A percentile compares a stretch with the other conserved stretches of the same genome.
These are phyloP conservation scores for Letharia lupina DNA, from an alignment of 495 filamentous ascomycete species.

Conservation along the genomic window DNA sequence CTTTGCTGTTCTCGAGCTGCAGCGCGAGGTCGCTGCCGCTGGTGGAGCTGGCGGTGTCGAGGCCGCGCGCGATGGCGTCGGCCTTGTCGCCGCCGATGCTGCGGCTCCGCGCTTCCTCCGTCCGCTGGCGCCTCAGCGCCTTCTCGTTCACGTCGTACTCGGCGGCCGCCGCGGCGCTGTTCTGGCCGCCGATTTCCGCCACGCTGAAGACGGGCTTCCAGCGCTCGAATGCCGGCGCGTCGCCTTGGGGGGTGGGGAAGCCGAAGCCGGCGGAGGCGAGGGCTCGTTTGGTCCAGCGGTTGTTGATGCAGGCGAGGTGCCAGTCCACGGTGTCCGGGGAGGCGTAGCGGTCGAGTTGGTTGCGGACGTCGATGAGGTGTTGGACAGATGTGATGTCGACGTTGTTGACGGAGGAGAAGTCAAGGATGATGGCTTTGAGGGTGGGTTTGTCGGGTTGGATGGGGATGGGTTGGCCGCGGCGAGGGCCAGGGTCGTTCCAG, in stretches of 20 bases:
- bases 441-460: conserved; percentile 56
- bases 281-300: conserved; percentile 95
- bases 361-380: conserved; percentile 93
- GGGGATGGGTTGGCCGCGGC: conserved; percentile 43
- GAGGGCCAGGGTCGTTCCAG: conserved; percentile 90
- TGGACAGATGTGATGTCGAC: conserved; percentile 93
- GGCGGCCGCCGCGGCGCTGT: conserved; percentile 57
- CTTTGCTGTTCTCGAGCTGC: conserved; percentile 28
- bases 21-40: conserved; percentile 23
- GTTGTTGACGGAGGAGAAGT: conserved; percentile 94
- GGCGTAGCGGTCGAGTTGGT: conserved; percentile 87
- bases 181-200: conserved; percentile 70
- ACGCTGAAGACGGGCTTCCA: conserved; percentile 98
- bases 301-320: conserved; percentile 92
- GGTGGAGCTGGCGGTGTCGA: conserved; percentile 24
- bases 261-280: conserved; percentile 91
- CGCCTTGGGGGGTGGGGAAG: conserved; percentile 58
- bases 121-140: conserved; percentile 36
- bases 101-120: conserved; percentile 29
- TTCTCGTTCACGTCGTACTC: conserved; percentile 52
- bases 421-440: conserved; percentile 86
- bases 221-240: conserved; percentile 45
- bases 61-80: conserved; percentile 31
- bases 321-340: conserved; percentile 82
- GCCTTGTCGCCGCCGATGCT: conserved; percentile 24